phyloP scores from a whole-genome alignment of 2,329 filamentous ascomycete genomes.

The Camillea tinctor region DNA sequence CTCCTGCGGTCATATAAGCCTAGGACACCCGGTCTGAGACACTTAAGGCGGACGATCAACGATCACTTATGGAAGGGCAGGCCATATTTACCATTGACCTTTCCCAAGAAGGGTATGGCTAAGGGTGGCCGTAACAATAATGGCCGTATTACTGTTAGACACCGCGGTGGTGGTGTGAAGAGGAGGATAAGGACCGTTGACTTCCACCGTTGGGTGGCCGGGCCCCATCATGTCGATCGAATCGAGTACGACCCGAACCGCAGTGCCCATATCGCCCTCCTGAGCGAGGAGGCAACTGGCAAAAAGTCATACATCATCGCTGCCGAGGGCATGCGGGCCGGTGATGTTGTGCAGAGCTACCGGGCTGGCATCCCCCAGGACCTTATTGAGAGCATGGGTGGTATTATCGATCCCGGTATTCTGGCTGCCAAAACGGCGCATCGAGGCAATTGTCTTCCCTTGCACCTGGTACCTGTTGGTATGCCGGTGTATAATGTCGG shows the following conservation, averaged over 20 bases:
- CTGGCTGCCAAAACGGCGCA: conserved; percentile 91
- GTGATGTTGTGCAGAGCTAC: conserved; percentile 91
- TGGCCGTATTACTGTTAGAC: conserved; percentile 82
- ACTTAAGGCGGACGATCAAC: conserved; percentile 89
- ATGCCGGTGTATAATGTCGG: conserved; percentile 90
- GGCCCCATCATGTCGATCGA: conserved; percentile 84
- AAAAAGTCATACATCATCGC: conserved; percentile 89
- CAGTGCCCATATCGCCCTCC: conserved; percentile 86
- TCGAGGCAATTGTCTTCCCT: conserved; percentile 88
- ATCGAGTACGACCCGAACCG: conserved; percentile 96
- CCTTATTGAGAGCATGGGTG: conserved; percentile 88
- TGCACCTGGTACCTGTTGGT: conserved; percentile 96
- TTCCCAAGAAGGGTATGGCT: conserved; percentile 86
- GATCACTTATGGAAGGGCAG: conserved; percentile 96
- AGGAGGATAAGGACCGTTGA: conserved; percentile 89
- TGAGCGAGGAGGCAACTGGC: conserved; percentile 72
- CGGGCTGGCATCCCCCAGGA: conserved; percentile 84
- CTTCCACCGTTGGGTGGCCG: conserved; percentile 75
- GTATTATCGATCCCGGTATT: conserved; percentile 89
- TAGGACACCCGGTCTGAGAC: conserved; percentile 85
- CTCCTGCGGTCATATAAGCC: conserved; percentile 86
- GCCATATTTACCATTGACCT: conserved; percentile 78
- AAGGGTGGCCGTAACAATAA: conserved; percentile 91
- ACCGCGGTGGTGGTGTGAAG: conserved; percentile 90
- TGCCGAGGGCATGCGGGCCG: conserved; percentile 89